Base-by-base conservation (phyloP, 345 rosid genomes). In the Acer campestre region DNA sequence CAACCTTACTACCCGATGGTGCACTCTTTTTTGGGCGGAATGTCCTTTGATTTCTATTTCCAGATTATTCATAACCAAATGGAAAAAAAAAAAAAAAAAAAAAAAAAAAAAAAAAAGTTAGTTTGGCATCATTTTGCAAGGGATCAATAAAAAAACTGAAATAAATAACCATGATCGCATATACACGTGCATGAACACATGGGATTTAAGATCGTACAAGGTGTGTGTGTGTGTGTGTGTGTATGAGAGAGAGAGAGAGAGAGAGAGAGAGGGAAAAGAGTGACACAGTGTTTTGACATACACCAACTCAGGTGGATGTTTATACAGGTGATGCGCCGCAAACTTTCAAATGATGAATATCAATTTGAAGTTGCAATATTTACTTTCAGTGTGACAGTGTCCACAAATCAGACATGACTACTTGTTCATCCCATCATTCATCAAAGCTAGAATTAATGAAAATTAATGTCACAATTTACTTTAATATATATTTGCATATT, bases 1-100 rank as follows among this genome's bases (percentile, higher is more conserved):
- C 51, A 76, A 96, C 98, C 99, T 96, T 96, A 84, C 98, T 96
- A 80, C 99, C 99, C 0, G 99, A 92, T 40, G 99, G 98, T 22
- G 98, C 99, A 71, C 97, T 93, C 88, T 93, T 94, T 77, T 96
- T 96, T 2, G 99, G 99, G 66, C 99, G 98, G 82, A 96, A 96
- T 61, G 99, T 96, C 85, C 93, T 87, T 56, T 95, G 99, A 81
- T 95, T 95, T 85, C 99, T 95, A 90, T 80, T 82, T 76, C 31
- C 74, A 82, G 35, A 67, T 64, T 22, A 17, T 1, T 49, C 29
- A 70, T 53, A 74, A 38, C 69, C 74, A 77, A 78, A 23, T 22
- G 38, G 55, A 10, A 14, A 7, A 58, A 20, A 2, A 35, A 35
- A 20, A 2, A 35, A 35, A n/a, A n/a, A n/a, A 71, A 42, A 71